Conservation (phyloP, 2,329 filamentous ascomycete genomes). For the Penicillium sp. region DNA sequence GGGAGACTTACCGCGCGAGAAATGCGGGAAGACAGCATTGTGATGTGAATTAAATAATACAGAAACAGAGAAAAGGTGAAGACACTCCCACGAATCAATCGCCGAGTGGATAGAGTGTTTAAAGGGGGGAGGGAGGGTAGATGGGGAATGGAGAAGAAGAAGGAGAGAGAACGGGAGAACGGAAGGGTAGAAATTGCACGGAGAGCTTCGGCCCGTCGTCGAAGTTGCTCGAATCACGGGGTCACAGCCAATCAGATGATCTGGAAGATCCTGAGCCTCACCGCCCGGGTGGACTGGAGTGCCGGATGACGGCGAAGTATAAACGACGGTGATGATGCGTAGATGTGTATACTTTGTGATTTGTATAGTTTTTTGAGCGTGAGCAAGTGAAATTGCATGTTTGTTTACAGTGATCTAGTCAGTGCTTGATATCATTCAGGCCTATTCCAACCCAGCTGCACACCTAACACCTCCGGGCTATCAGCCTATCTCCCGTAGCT, state of each 20-base stretch:
- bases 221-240: slow-evolving; percentile 46
- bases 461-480: background rate
- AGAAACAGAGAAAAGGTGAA: slow-evolving; percentile 38
- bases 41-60: slow-evolving; percentile 51
- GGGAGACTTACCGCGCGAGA: slow-evolving; percentile 72
- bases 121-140: slow-evolving; percentile 24
- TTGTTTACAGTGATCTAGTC: background rate
- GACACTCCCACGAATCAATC: slow-evolving; percentile 44
- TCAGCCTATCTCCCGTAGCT: slow-evolving; percentile 2
- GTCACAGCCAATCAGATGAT: slow-evolving; percentile 27
- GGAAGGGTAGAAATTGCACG: slow-evolving; percentile 42
- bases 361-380: background rate
- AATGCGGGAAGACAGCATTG: slow-evolving; percentile 75
- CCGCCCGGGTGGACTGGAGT: slow-evolving; percentile 3
- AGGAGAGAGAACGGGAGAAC: slow-evolving; percentile 30
- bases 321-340: background rate
- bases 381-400: background rate
- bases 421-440: background rate
- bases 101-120: slow-evolving; percentile 32
- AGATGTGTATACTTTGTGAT: background rate
- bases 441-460: background rate
- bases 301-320: slow-evolving; percentile 5
- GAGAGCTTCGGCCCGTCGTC: slow-evolving; percentile 47
- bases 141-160: slow-evolving; percentile 31
- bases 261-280: background rate